Percentiles rank a stretch among this genome's conserved stretches.
Conservation (phyloP, 371 early-diverging fungal genomes). For the Umbelopsis sp. region DNA sequence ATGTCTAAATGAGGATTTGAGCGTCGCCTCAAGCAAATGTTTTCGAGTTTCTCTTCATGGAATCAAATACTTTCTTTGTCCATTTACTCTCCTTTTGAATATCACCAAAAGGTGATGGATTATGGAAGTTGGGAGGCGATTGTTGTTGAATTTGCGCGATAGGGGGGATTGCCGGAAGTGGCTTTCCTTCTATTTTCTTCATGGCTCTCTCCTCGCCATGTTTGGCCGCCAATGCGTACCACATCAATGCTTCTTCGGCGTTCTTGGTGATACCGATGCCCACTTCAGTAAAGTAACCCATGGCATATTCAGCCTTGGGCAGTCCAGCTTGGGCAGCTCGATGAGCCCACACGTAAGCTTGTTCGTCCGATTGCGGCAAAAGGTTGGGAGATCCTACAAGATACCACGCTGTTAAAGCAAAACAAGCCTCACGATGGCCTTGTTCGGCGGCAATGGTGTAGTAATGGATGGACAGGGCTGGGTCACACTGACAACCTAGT, state of each 20-base stretch:
- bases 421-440: slow-evolving; percentile 89
- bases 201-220: slow-evolving; percentile 51
- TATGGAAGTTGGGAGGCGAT: not conserved
- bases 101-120: slow-evolving; percentile 1
- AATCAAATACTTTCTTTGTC: slow-evolving; percentile 1
- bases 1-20: not conserved
- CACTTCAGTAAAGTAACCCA: slow-evolving; percentile 92
- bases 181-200: slow-evolving; percentile 29
- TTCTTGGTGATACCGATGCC: slow-evolving; percentile 80
- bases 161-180: not conserved
- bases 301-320: slow-evolving; percentile 91
- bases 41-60: slow-evolving; percentile 5
- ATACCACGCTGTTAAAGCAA: slow-evolving; percentile 95
- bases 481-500: slow-evolving; percentile 70
- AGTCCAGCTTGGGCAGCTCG: slow-evolving; percentile 77
- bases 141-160: not conserved
- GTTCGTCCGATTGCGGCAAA: slow-evolving; percentile 77
- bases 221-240: slow-evolving; percentile 62
- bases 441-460: slow-evolving; percentile 87
- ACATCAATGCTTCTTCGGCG: slow-evolving; percentile 69
- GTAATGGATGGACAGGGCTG: slow-evolving; percentile 72
- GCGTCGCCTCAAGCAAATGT: not conserved
- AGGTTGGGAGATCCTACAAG: slow-evolving; percentile 85
- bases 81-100: slow-evolving; percentile 13
- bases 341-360: slow-evolving; percentile 89